Percentiles rank a stretch among this genome's conserved stretches.
Conservation (phyloP, 805 yeast species). For the Aciculoconidium aculeatum region DNA sequence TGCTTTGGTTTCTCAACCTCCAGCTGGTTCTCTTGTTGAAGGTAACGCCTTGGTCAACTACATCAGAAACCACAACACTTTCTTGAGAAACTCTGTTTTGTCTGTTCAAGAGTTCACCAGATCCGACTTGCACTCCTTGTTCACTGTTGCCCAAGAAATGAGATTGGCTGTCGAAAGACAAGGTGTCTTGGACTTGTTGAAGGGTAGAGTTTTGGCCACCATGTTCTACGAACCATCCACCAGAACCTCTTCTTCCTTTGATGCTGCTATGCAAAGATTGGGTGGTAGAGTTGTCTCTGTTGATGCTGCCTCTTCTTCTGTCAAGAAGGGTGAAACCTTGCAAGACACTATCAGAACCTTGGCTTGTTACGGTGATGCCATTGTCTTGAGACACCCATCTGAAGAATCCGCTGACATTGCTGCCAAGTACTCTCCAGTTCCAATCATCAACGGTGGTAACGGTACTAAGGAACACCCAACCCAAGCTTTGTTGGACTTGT, state of each 20-base stretch:
- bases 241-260: slow-evolving; percentile 92
- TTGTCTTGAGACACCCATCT: slow-evolving; percentile 93
- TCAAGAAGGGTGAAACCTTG: slow-evolving; percentile 95
- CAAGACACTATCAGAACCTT: slow-evolving; percentile 94
- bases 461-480: slow-evolving; percentile 98
- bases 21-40: slow-evolving; percentile 65
- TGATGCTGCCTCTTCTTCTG: slow-evolving; percentile 82
- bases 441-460: slow-evolving; percentile 96
- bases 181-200: slow-evolving; percentile 86
- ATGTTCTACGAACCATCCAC: slow-evolving; percentile 98
- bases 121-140: slow-evolving; percentile 84
- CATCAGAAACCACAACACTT: slow-evolving; percentile 81
- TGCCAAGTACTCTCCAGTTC: slow-evolving; percentile 94
- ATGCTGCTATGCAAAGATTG: slow-evolving; percentile 98
- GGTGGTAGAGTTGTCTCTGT: slow-evolving; percentile 96
- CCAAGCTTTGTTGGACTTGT: slow-evolving; percentile 94
- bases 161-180: slow-evolving; percentile 93
- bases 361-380: slow-evolving; percentile 94
- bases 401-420: slow-evolving; percentile 91
- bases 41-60: slow-evolving; percentile 74
- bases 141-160: slow-evolving; percentile 97
- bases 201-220: slow-evolving; percentile 88
- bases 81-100: slow-evolving; percentile 79
- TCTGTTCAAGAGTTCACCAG: slow-evolving; percentile 86
- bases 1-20: slow-evolving; percentile 67